A percentile compares a stretch with the other conserved stretches of the same genome.
phyloP scores from a whole-genome alignment of 2,329 filamentous ascomycete species.

The Colletotrichum liaoningense region DNA sequence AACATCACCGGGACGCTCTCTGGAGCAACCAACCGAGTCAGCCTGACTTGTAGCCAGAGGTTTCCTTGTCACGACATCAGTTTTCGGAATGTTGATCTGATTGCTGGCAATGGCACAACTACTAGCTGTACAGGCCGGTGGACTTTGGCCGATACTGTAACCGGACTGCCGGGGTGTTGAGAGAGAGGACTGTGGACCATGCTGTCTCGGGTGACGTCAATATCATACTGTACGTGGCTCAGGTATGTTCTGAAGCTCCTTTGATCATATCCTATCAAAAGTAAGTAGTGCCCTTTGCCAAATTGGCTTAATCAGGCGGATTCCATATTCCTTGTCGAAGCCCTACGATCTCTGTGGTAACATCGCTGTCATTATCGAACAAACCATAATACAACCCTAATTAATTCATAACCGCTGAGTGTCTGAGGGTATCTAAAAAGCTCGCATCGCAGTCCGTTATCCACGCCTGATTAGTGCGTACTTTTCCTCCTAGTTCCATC shows the following conservation, averaged over 20 bases:
- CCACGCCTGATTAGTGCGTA: too few relatives aligned
- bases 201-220: background rate
- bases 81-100: background rate
- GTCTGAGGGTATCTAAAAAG: background rate
- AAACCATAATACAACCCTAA: background rate
- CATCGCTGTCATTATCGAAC: background rate
- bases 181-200: background rate
- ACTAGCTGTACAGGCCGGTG: background rate
- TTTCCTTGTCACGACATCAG: background rate
- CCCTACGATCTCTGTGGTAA: background rate
- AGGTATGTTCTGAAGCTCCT: too few relatives aligned
- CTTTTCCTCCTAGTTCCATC: background rate
- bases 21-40: background rate
- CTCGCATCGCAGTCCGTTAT: background rate
- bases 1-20: background rate
- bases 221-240: background rate
- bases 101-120: background rate
- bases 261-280: background rate
- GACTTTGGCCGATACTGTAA: background rate
- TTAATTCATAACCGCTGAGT: background rate
- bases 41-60: background rate
- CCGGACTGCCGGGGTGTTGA: background rate
- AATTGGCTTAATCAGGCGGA: background rate
- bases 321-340: background rate
- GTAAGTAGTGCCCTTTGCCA: background rate